Conservation (phyloP, 306 rosid species). For the Fragaria vesca region DNA sequence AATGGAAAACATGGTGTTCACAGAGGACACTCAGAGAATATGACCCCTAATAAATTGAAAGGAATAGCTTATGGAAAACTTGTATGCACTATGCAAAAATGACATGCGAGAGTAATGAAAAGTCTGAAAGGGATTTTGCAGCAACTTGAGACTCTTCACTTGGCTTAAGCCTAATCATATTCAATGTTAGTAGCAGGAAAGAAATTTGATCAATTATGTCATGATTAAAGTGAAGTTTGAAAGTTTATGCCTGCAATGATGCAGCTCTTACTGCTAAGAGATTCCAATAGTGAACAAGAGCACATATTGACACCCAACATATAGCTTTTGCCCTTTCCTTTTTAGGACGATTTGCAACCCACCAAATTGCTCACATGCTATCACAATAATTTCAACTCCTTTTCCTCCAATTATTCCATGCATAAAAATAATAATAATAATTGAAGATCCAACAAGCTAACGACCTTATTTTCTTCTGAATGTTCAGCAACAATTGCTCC, state of each 20-base stretch:
- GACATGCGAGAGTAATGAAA: neutral
- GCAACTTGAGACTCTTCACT: neutral
- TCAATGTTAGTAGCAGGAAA: neutral
- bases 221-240: slow-evolving; percentile 17
- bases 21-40: neutral
- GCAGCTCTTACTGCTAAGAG: slow-evolving; percentile 19
- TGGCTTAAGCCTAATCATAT: neutral
- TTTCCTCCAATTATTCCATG: slow-evolving; percentile 5
- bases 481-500: neutral
- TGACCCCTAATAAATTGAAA: slow-evolving; percentile 20
- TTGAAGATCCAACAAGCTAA: slow-evolving; percentile 21
- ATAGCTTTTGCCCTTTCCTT: slow-evolving; percentile 7
- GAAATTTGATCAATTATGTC: slow-evolving; percentile 14
- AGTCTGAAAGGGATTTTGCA: neutral
- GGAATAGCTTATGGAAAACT: neutral
- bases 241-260: slow-evolving; percentile 29
- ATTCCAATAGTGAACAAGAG: slow-evolving; percentile 24
- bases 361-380: slow-evolving; percentile 22
- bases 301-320: neutral
- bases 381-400: neutral
- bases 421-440: neutral
- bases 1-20: slow-evolving; percentile 14
- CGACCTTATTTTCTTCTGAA: neutral
- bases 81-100: slow-evolving; percentile 18
- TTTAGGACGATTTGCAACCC: slow-evolving; percentile 18